A percentile compares a stretch with the other conserved stretches of the same genome.
phyloP scores from a whole-genome alignment of 2,329 filamentous ascomycete species.

The Chrysosporium keratinophilum region DNA sequence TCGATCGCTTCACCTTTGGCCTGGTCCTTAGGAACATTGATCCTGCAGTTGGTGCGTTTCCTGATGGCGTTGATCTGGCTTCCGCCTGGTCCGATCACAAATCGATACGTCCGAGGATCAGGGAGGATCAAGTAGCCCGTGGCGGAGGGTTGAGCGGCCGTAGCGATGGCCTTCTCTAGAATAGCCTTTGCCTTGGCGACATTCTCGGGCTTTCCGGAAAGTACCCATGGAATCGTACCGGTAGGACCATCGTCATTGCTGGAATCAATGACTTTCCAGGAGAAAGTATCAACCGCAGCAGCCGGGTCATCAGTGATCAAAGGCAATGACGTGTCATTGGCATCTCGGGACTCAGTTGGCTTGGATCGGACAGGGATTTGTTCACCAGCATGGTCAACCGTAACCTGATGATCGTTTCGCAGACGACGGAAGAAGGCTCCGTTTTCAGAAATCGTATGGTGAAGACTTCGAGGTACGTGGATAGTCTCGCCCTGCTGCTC shows the following conservation, averaged over 20 bases:
- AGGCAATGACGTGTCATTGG: constrained; percentile 57
- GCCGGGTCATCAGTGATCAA: constrained; percentile 81
- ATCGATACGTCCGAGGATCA: constrained; percentile 79
- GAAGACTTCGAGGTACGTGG: constrained; percentile 68
- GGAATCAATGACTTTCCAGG: constrained; percentile 68
- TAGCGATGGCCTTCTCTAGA: constrained; percentile 61
- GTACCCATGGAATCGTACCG: constrained; percentile 64
- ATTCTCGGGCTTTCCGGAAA: constrained; percentile 67
- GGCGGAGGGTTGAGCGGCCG: constrained; percentile 42
- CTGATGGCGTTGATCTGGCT: constrained; percentile 88
- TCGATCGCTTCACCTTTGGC: constrained; percentile 71
- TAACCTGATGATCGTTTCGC: constrained; percentile 74
- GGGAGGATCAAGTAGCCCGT: constrained; percentile 83
- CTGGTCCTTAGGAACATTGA: constrained; percentile 82
- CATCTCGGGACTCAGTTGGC: constrained; percentile 40
- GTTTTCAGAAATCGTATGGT: constrained; percentile 71
- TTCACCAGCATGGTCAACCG: constrained; percentile 80
- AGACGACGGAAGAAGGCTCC: constrained; percentile 90
- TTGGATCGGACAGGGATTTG: constrained; percentile 59
- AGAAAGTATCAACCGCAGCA: constrained; percentile 55
- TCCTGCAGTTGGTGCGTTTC: constrained; percentile 83
- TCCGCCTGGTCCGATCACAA: constrained; percentile 79
- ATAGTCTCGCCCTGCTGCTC: constrained; percentile 80
- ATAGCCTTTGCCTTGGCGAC: constrained; percentile 69
- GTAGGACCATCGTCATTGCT: constrained; percentile 18